Conservation (phyloP, 805 yeast genomes). For the Starmerella bombicola region DNA sequence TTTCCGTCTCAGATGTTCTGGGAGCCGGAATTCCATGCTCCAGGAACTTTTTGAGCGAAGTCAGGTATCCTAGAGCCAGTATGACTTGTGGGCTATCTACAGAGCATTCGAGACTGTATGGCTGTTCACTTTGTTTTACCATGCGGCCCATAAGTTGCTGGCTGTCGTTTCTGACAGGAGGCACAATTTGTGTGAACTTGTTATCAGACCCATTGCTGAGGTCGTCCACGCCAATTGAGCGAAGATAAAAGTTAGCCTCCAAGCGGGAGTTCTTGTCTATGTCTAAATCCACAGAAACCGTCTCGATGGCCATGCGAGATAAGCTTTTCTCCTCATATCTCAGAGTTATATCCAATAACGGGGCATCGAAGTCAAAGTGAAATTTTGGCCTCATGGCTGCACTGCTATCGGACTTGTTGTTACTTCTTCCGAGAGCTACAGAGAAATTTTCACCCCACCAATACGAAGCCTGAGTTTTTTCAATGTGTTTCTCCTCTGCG, state of each 20-base stretch:
- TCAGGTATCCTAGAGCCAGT: constrained; percentile 72
- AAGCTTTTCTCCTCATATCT: constrained; percentile 28
- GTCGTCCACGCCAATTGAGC: constrained; percentile 69
- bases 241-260: constrained; percentile 48
- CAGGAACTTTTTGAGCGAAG: constrained; percentile 58
- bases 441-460: constrained; percentile 22
- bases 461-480: constrained; percentile 11
- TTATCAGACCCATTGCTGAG: constrained; percentile 49
- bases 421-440: constrained; percentile 5
- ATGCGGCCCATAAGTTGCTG: constrained; percentile 55
- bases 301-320: constrained; percentile 49
- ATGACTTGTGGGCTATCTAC: constrained; percentile 72
- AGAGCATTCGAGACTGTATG: constrained; percentile 25
- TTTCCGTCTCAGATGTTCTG: constrained; percentile 14
- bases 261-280: constrained; percentile 45
- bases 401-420: not conserved
- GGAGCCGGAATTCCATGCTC: constrained; percentile 33
- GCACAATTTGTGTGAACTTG: constrained; percentile 69
- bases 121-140: constrained; percentile 21
- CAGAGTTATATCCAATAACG: constrained; percentile 14
- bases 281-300: constrained; percentile 39
- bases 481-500: constrained; percentile 21
- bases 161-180: constrained; percentile 47
- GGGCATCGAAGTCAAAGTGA: constrained; percentile 18
- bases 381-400: constrained; percentile 7